phyloP scores from a whole-genome alignment of 768 basidiomycete genomes.

The Naganishia randhawae region DNA sequence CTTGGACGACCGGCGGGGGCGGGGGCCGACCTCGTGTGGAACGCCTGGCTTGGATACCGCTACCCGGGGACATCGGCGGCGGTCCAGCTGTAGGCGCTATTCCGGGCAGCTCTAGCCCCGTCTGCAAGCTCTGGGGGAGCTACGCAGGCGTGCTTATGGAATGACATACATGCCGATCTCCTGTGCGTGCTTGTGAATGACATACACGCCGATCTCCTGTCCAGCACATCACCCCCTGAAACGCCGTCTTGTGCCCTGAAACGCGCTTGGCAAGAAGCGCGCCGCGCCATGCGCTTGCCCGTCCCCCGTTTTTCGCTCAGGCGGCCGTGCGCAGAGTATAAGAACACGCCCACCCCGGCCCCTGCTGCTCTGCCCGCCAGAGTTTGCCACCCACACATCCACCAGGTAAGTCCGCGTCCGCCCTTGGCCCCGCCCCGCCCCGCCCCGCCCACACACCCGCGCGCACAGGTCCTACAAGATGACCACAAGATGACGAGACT shows the following conservation, averaged over 20 bases:
- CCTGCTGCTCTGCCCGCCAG: too few species aligned
- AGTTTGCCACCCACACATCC: not conserved
- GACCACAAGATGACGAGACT: conserved; percentile 25
- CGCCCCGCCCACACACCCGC: not conserved
- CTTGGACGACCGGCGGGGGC: not conserved
- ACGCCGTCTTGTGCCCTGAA: not conserved
- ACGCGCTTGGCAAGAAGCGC: not conserved
- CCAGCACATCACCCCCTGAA: not conserved
- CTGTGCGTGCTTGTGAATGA: too few species aligned
- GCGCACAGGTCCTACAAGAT: conserved; percentile 12
- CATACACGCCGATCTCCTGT: not conserved
- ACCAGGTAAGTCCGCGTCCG: not conserved
- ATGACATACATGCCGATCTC: not conserved
- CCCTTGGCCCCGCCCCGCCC: not conserved
- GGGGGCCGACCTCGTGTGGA: not conserved
- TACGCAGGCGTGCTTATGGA: too few species aligned
- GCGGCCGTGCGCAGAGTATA: not conserved
- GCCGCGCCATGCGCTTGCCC: too few species aligned
- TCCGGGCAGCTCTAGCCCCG: too few species aligned
- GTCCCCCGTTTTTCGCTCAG: conserved; percentile 1
- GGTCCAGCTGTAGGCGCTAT: too few species aligned
- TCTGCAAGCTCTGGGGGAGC: too few species aligned
- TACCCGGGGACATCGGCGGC: too few species aligned
- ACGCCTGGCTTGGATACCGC: not conserved
- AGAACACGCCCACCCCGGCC: not conserved